A percentile compares a stretch with the other conserved stretches of the same genome.
Conservation (phyloP, 805 yeast genomes). For the Metschnikowia chrysomelidarum region DNA sequence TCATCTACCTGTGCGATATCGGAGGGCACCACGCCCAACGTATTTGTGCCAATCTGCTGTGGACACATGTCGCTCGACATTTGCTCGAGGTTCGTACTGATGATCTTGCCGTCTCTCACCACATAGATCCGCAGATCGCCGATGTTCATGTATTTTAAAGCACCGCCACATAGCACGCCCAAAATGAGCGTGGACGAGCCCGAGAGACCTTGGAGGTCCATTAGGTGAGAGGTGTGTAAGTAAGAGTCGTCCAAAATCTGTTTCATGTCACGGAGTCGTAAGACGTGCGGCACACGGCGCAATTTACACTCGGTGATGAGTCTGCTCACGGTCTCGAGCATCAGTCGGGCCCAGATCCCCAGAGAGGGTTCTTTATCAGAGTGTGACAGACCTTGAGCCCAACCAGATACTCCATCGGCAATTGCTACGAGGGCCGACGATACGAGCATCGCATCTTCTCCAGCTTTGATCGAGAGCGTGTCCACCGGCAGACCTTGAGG, state of each 20-base stretch:
- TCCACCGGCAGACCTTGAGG: slow-evolving; percentile 53
- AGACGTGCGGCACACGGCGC: slow-evolving; percentile 35
- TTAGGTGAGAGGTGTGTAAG: slow-evolving; percentile 47
- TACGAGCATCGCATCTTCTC: slow-evolving; percentile 58
- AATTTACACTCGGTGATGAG: slow-evolving; percentile 45
- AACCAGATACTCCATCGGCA: slow-evolving; percentile 58
- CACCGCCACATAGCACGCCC: slow-evolving; percentile 48
- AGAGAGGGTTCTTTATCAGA: slow-evolving; percentile 40
- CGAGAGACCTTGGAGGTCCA: slow-evolving; percentile 46
- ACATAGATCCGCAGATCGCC: slow-evolving; percentile 52
- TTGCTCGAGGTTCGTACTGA: slow-evolving; percentile 45
- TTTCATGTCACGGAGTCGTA: slow-evolving; percentile 41
- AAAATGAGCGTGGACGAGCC: slow-evolving; percentile 52
- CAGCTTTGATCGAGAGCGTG: slow-evolving; percentile 51
- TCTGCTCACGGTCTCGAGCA: slow-evolving; percentile 50
- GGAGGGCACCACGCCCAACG: slow-evolving; percentile 42
- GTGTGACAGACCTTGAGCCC: too few species aligned
- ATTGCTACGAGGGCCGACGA: slow-evolving; percentile 52
- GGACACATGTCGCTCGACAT: slow-evolving; percentile 49
- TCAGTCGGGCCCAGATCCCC: slow-evolving; percentile 52
- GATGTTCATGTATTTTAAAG: slow-evolving; percentile 46
- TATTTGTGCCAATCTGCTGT: slow-evolving; percentile 53
- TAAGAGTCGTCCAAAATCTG: slow-evolving; percentile 47
- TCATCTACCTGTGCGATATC: slow-evolving; percentile 47
- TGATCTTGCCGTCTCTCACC: slow-evolving; percentile 45